phyloP scores from a whole-genome alignment of 148 eudicot species.

The Drosera capensis region DNA sequence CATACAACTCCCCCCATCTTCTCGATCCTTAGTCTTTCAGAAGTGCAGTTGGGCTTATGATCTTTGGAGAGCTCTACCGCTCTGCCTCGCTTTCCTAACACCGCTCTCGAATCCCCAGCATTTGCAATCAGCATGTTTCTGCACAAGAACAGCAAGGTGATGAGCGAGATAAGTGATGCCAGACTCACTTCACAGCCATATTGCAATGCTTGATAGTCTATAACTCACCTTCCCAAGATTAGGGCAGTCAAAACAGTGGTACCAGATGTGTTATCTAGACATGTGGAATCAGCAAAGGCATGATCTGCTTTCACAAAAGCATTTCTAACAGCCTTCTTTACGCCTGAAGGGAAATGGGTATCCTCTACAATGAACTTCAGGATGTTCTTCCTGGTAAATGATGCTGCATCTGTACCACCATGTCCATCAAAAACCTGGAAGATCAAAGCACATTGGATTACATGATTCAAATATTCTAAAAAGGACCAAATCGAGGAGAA shows the following conservation, averaged over 20 bases:
- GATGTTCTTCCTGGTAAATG: slow-evolving; percentile 12
- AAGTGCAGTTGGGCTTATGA: slow-evolving; percentile 12
- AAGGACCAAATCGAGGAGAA: background rate
- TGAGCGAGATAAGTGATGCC: background rate
- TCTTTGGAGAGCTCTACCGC: slow-evolving; percentile 13
- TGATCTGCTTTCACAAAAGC: slow-evolving; percentile 11
- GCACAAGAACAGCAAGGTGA: background rate
- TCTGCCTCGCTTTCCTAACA: slow-evolving; percentile 9
- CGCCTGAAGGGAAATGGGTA: slow-evolving; percentile 7
- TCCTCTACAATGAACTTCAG: slow-evolving; percentile 14
- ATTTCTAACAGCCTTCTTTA: slow-evolving; percentile 11
- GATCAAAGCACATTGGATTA: background rate
- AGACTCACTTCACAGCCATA: background rate
- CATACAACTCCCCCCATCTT: slow-evolving; percentile 11
- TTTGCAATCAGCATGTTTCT: slow-evolving; percentile 12
- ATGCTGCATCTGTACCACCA: slow-evolving; percentile 14
- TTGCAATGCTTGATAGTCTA: background rate
- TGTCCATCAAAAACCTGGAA: slow-evolving; percentile 14
- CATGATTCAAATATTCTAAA: background rate
- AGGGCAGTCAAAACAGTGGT: slow-evolving; percentile 14
- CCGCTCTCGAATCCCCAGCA: slow-evolving; percentile 14
- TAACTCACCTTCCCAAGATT: slow-evolving; percentile 9
- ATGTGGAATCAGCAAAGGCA: slow-evolving; percentile 9
- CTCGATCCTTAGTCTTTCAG: slow-evolving; percentile 10
- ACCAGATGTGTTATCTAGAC: slow-evolving; percentile 10